Evolutionary conservation across 164 flowering plant species (phyloP).

Genomic region (Pachysandra terminalis): DNA sequence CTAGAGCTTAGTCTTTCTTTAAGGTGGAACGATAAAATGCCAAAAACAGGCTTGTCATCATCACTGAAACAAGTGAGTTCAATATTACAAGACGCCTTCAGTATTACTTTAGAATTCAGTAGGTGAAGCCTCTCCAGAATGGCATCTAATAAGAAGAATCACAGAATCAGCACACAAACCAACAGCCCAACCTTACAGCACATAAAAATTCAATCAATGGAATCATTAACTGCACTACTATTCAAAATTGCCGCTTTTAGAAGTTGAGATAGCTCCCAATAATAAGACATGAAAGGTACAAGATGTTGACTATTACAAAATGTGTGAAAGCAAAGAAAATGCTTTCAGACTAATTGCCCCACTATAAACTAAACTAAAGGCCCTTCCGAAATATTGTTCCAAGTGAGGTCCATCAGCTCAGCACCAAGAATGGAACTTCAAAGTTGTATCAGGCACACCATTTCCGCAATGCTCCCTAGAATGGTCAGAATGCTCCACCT

Average conservation of each 20-base stretch:
- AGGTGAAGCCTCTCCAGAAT: background rate
- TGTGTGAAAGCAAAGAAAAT: conserved; percentile 8
- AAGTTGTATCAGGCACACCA: background rate
- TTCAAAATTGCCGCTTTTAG: too few relatives aligned
- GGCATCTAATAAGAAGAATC: conserved; percentile 1
- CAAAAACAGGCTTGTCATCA: too few relatives aligned
- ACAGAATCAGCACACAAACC: background rate
- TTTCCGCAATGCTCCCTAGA: background rate
- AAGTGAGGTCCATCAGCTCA: background rate
- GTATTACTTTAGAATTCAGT: too few relatives aligned
- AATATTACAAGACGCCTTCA: background rate
- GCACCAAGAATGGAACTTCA: background rate
- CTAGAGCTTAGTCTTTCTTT: background rate
- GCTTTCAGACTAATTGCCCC: background rate
- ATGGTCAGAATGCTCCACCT: background rate
- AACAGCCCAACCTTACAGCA: background rate
- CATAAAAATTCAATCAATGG: background rate
- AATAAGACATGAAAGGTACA: background rate
- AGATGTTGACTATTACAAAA: background rate
- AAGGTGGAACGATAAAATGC: background rate
- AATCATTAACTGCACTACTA: background rate
- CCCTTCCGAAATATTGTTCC: background rate
- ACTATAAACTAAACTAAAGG: background rate
- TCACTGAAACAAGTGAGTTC: background rate
- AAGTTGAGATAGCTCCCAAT: background rate